These are phyloP conservation scores for Mycogone perniciosa DNA, from an alignment of 2,329 filamentous ascomycete genomes.

Conservation along the genomic window DNA sequence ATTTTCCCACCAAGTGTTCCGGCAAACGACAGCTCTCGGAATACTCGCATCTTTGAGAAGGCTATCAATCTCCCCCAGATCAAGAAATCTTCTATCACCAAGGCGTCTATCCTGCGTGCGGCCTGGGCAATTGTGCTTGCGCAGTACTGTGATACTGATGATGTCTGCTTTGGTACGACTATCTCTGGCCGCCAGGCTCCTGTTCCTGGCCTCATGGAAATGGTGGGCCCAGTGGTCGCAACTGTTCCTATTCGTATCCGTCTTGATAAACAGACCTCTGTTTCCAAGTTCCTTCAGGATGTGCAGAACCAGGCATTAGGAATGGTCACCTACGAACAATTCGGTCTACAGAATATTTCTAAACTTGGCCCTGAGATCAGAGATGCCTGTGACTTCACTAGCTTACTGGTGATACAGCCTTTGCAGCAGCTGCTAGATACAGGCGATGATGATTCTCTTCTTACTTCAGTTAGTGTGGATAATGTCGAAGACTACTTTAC, in stretches of 20 bases:
- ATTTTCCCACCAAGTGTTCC: neutral
- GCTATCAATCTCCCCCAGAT: neutral
- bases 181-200: slow-evolving; percentile 4
- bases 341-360: slow-evolving; percentile 24
- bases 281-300: slow-evolving; percentile 9
- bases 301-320: slow-evolving; percentile 20
- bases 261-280: slow-evolving; percentile 6
- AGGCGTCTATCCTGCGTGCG: slow-evolving; percentile 1
- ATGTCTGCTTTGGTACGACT: slow-evolving; percentile 7
- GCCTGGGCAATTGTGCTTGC: slow-evolving; percentile 7
- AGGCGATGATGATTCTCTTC: too few relatives aligned
- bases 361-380: slow-evolving; percentile 11
- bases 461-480: too few relatives aligned
- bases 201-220: neutral
- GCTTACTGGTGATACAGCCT: slow-evolving; percentile 13
- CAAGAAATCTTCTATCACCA: neutral
- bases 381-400: slow-evolving; percentile 7
- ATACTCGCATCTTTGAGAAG: neutral
- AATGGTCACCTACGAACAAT: slow-evolving; percentile 20
- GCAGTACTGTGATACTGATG: slow-evolving; percentile 1
- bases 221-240: slow-evolving; percentile 12
- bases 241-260: slow-evolving; percentile 14
- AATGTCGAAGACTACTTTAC: slow-evolving; percentile 12
- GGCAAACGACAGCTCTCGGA: neutral
- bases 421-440: too few relatives aligned